Evolutionary conservation across 129 eudicot genomes (phyloP).

Genomic region (Ambrosia artemisiifolia): DNA sequence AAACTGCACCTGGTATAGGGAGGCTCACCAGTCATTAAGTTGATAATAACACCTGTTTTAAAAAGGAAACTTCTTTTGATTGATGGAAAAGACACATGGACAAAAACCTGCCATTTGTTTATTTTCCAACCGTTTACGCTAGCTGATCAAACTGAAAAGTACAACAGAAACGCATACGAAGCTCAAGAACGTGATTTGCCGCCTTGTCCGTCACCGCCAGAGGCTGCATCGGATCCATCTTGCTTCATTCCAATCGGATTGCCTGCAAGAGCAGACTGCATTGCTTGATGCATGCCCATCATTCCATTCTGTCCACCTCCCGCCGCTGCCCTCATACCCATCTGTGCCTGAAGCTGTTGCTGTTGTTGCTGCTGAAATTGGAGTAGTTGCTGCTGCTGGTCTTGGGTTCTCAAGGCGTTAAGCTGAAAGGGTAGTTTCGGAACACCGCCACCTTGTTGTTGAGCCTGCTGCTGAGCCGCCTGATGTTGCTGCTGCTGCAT

Average conservation of each 20-base stretch:
- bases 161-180: constrained; percentile 12
- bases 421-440: constrained; percentile 62
- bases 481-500: constrained; percentile 48
- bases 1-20: neutral
- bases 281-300: constrained; percentile 54
- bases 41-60: neutral
- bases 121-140: constrained; percentile 23
- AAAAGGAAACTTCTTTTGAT: neutral
- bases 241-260: constrained; percentile 39
- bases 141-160: constrained; percentile 6
- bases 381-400: constrained; percentile 59
- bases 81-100: constrained; percentile 9
- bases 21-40: neutral
- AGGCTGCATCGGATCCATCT: constrained; percentile 43
- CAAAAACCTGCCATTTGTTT: constrained; percentile 12
- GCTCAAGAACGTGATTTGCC: constrained; percentile 27
- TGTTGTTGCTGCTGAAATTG: constrained; percentile 56
- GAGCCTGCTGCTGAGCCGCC: constrained; percentile 37
- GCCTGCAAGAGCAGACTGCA: constrained; percentile 48
- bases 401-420: constrained; percentile 50
- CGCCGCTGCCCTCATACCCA: constrained; percentile 51
- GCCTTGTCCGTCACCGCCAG: constrained; percentile 33
- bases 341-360: constrained; percentile 62
- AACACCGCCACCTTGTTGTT: constrained; percentile 23
- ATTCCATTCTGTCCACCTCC: constrained; percentile 56